Evolutionary conservation across 257 asterid genomes (phyloP).

Genomic region (Solanum phureja): DNA sequence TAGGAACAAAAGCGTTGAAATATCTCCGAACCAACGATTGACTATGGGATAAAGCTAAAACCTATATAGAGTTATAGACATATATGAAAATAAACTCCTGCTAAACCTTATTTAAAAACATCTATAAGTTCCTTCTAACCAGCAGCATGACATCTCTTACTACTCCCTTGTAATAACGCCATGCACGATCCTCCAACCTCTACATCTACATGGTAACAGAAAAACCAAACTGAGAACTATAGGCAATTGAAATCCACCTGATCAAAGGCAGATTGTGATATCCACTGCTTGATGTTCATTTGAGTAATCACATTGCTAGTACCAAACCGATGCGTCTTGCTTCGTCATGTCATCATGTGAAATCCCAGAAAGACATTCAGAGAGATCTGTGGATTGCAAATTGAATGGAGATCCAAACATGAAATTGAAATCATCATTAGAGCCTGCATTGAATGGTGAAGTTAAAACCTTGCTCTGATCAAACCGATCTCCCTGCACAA

Average conservation of each 20-base stretch:
- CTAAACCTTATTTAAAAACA: not conserved
- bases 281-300: not conserved
- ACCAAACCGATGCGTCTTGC: slow-evolving; percentile 36
- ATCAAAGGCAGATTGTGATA: not conserved
- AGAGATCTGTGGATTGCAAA: slow-evolving; percentile 20
- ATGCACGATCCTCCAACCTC: not conserved
- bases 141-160: not conserved
- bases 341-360: slow-evolving; percentile 8
- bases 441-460: slow-evolving; percentile 11
- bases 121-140: slow-evolving; percentile 4
- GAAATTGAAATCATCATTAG: slow-evolving; percentile 17
- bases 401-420: slow-evolving; percentile 29
- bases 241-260: not conserved
- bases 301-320: not conserved
- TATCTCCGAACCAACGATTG: not conserved
- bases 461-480: slow-evolving; percentile 16
- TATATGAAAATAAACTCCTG: not conserved
- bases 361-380: slow-evolving; percentile 13
- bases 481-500: slow-evolving; percentile 21
- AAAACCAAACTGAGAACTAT: not conserved
- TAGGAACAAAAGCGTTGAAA: not conserved
- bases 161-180: not conserved
- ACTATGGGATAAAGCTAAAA: not conserved
- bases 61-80: not conserved
- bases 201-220: not conserved